These are phyloP conservation scores for Amoebophrya sp. DNA, from an alignment of 169 alveolate species.

Conservation along the genomic window DNA sequence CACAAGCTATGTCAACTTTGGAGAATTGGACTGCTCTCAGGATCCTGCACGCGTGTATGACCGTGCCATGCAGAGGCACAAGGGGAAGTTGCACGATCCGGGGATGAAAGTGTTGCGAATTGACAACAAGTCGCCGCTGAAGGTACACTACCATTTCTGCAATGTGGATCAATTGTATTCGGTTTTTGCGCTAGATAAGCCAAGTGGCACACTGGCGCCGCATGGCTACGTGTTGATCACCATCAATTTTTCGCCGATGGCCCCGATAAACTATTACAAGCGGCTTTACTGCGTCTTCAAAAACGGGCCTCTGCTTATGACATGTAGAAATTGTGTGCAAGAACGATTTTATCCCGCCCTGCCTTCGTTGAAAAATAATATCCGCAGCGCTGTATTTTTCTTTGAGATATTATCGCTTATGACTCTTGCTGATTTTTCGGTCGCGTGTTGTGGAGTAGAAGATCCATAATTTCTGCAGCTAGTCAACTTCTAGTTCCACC, in stretches of 20 bases:
- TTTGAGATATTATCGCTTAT: too few relatives aligned
- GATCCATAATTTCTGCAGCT: too few relatives aligned
- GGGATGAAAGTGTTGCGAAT: background rate
- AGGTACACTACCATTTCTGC: background rate
- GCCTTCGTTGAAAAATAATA: too few relatives aligned
- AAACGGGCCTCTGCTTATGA: background rate
- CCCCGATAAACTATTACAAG: background rate
- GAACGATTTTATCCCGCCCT: too few relatives aligned
- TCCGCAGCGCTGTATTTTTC: too few relatives aligned
- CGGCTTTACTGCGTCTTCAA: background rate
- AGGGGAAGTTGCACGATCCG: slow-evolving; percentile 15
- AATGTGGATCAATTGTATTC: background rate
- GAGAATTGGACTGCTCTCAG: background rate
- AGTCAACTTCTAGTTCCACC: too few relatives aligned
- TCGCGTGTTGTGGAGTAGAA: too few relatives aligned
- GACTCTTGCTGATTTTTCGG: too few relatives aligned
- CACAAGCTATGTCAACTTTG: background rate
- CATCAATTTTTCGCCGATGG: background rate
- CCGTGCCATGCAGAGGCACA: background rate
- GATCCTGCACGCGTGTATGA: background rate
- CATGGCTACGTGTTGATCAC: background rate
- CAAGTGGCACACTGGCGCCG: background rate
- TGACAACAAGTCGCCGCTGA: background rate
- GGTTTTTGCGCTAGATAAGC: background rate
- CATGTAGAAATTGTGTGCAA: too few relatives aligned